Conservation (phyloP, 306 rosid genomes). For the Quercus mongolica region DNA sequence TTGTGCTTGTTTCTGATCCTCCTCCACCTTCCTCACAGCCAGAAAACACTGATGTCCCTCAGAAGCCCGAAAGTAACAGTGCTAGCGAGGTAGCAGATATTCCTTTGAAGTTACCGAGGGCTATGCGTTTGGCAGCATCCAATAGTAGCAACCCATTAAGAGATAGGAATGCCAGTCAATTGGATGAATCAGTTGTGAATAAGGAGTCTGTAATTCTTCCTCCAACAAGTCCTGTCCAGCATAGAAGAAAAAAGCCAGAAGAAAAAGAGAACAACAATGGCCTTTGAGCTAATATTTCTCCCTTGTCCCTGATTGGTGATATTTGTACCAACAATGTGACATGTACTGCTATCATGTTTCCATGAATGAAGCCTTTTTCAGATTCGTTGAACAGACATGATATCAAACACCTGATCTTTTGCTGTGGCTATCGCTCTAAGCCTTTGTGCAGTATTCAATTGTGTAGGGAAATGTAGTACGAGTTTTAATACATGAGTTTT, state of each 20-base stretch:
- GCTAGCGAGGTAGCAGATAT: constrained; percentile 35
- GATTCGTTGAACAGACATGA: background rate
- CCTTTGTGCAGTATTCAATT: background rate
- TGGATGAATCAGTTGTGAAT: constrained; percentile 42
- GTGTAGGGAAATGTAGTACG: background rate
- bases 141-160: constrained; percentile 44
- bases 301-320: background rate
- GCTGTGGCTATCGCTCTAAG: background rate
- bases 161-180: constrained; percentile 60
- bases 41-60: constrained; percentile 34
- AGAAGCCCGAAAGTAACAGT: constrained; percentile 33
- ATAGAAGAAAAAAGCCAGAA: constrained; percentile 35
- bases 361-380: constrained; percentile 13
- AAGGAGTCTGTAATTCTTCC: constrained; percentile 43
- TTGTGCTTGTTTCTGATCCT: constrained; percentile 55
- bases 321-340: background rate
- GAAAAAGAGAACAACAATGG: constrained; percentile 87
- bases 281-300: constrained; percentile 23
- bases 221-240: constrained; percentile 44
- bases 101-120: constrained; percentile 60
- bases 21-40: constrained; percentile 45
- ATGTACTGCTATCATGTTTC: constrained; percentile 17
- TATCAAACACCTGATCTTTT: background rate
- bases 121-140: constrained; percentile 43
- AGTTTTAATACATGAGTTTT: too few relatives aligned